phyloP scores from a whole-genome alignment of 2,329 filamentous ascomycete genomes.

The Scedosporium apiospermum region DNA sequence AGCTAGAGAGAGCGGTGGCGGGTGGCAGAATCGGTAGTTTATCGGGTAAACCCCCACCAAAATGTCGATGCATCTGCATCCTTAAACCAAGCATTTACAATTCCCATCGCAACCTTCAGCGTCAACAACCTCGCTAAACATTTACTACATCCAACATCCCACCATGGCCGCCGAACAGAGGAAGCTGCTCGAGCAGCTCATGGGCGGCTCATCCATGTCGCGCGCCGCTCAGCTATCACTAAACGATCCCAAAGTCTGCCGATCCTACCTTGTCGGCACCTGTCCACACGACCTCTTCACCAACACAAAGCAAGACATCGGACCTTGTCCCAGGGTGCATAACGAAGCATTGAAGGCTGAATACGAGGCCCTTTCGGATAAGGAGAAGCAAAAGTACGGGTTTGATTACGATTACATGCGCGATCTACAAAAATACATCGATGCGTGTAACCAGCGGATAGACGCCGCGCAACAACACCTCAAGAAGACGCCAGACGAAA shows the following conservation, averaged over 20 bases:
- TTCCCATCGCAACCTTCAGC: background rate
- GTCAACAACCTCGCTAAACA: background rate
- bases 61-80: background rate
- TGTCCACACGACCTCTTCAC: constrained; percentile 99
- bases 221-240: constrained; percentile 77
- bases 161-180: constrained; percentile 93
- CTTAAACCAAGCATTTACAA: background rate
- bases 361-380: constrained; percentile 64
- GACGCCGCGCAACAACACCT: constrained; percentile 80
- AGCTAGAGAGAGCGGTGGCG: background rate
- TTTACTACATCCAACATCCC: background rate
- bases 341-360: constrained; percentile 81
- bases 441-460: constrained; percentile 91
- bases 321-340: constrained; percentile 80
- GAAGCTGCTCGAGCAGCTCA: constrained; percentile 96
- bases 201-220: constrained; percentile 65
- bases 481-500: constrained; percentile 97
- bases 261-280: constrained; percentile 84
- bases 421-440: constrained; percentile 93
- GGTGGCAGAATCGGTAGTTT: background rate
- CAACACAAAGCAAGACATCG: constrained; percentile 96
- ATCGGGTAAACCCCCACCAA: background rate
- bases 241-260: constrained; percentile 86
- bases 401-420: constrained; percentile 97
- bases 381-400: constrained; percentile 67